Evolutionary conservation across 768 basidiomycete genomes (phyloP).

Genomic region (Strobilomyces dryophilus): DNA sequence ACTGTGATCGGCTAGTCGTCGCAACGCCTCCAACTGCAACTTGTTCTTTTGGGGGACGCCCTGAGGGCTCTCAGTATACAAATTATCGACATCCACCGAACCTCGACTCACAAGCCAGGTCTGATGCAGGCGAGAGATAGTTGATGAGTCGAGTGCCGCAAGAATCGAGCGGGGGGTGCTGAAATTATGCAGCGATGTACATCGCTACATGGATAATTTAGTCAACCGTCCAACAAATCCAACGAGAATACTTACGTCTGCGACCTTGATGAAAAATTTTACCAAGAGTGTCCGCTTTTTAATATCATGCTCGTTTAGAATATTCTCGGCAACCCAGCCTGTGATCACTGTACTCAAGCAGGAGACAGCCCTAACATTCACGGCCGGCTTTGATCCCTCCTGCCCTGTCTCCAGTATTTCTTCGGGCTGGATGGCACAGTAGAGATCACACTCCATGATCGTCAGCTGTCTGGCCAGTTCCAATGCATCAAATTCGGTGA

Average conservation of each 20-base stretch:
- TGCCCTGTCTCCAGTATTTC: conserved; percentile 86
- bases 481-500: conserved; percentile 90
- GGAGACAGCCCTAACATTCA: conserved; percentile 79
- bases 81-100: background rate
- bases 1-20: conserved; percentile 86
- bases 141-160: conserved; percentile 93
- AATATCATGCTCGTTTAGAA: conserved; percentile 84
- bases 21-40: conserved; percentile 68
- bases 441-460: conserved; percentile 87
- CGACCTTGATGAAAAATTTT: conserved; percentile 92
- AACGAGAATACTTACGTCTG: conserved; percentile 58
- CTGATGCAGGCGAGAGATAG: conserved; percentile 85
- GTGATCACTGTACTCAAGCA: conserved; percentile 90
- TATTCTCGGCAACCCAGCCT: conserved; percentile 94
- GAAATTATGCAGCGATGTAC: conserved; percentile 79
- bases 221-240: conserved; percentile 4
- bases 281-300: conserved; percentile 76
- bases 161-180: conserved; percentile 91
- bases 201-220: conserved; percentile 54
- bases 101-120: conserved; percentile 81
- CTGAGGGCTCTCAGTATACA: conserved; percentile 37
- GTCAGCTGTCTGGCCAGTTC: conserved; percentile 94
- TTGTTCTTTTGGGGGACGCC: conserved; percentile 84
- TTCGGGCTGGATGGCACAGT: conserved; percentile 80
- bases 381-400: conserved; percentile 56